Conservation (phyloP, 2,329 filamentous ascomycete species). For the Monosporascus cannonballus region DNA sequence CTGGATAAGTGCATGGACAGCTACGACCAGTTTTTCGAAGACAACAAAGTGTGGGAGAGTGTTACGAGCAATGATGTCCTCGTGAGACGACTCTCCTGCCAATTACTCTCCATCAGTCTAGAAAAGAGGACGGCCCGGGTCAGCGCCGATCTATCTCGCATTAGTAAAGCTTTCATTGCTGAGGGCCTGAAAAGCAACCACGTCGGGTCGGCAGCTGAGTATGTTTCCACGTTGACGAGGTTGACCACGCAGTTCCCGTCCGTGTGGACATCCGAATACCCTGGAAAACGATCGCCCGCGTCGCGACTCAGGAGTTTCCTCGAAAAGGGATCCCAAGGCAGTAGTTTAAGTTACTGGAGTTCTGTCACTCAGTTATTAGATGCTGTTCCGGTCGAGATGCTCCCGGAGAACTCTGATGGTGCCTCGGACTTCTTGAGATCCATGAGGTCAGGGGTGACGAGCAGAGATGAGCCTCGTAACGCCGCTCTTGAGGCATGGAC, state of each 20-base stretch:
- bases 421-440: constrained; percentile 58
- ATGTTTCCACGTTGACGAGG: constrained; percentile 58
- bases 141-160: constrained; percentile 41
- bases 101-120: constrained; percentile 44
- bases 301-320: constrained; percentile 64
- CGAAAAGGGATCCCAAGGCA: constrained; percentile 78
- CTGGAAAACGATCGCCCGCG: constrained; percentile 47
- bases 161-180: constrained; percentile 57
- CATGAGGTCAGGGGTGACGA: constrained; percentile 64
- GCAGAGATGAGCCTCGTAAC: constrained; percentile 66
- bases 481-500: constrained; percentile 68
- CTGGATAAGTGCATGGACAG: constrained; percentile 52
- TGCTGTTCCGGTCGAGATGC: constrained; percentile 44
- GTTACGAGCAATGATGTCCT: constrained; percentile 56
- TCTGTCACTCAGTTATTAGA: constrained; percentile 58
- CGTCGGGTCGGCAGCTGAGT: constrained; percentile 65
- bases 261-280: constrained; percentile 63
- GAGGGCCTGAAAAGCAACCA: constrained; percentile 71
- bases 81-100: constrained; percentile 45
- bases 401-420: constrained; percentile 48
- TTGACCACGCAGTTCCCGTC: constrained; percentile 61
- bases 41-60: constrained; percentile 61
- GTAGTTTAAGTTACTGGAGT: constrained; percentile 66
- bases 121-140: constrained; percentile 40
- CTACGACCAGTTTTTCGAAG: constrained; percentile 62